Conservation (phyloP, 495 filamentous ascomycete genomes). For the Penicillium salamii region DNA sequence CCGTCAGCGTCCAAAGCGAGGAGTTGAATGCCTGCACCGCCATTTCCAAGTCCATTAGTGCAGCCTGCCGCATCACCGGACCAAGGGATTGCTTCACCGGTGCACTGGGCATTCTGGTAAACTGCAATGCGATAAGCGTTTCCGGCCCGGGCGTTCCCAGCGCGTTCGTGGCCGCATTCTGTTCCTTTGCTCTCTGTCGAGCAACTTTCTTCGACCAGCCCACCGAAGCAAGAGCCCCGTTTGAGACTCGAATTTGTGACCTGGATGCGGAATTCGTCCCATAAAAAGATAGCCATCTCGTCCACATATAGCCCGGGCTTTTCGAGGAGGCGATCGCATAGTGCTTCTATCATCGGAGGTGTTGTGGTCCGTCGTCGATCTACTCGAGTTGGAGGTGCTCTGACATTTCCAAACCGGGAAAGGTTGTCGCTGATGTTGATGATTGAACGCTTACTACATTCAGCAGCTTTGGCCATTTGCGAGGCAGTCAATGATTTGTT, state of each 20-base stretch:
- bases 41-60: no score
- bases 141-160: no score
- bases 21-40: no score
- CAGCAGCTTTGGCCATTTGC: constrained; percentile 1
- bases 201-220: constrained; percentile 11
- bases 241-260: constrained; percentile 7
- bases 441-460: neutral
- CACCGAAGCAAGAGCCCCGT: constrained; percentile 3
- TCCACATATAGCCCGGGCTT: constrained; percentile 15
- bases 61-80: no score
- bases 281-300: constrained; percentile 16
- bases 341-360: neutral
- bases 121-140: no score
- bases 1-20: no score
- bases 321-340: constrained; percentile 1
- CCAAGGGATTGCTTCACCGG: no score
- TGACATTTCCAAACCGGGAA: neutral
- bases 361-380: neutral
- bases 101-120: no score
- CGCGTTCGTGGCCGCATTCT: no score
- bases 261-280: constrained; percentile 10
- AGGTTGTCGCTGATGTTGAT: constrained; percentile 4
- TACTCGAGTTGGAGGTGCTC: neutral
- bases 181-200: constrained; percentile 22
- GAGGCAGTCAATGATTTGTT: neutral